These are phyloP conservation scores for Lyophyllum atratum DNA, from an alignment of 768 basidiomycete species.

Conservation along the genomic window DNA sequence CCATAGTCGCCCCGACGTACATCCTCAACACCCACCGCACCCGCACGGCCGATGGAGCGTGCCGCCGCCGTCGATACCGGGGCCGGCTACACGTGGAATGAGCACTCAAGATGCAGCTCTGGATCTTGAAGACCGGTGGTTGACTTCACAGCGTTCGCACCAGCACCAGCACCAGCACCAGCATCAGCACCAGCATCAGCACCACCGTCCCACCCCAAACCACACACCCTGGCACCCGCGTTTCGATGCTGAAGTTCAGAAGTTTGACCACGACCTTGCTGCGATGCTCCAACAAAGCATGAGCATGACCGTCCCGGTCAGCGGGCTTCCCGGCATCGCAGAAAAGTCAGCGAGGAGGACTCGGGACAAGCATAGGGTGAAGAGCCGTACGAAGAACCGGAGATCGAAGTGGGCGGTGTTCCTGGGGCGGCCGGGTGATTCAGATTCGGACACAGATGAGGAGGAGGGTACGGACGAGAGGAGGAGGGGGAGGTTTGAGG, in stretches of 20 bases:
- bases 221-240: background rate
- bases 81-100: background rate
- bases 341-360: background rate
- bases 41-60: background rate
- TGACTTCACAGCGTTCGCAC: background rate
- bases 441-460: background rate
- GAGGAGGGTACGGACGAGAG: background rate
- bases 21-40: too few relatives aligned
- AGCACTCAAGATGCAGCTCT: background rate
- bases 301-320: background rate
- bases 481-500: background rate
- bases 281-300: background rate
- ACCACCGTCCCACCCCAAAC: background rate
- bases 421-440: background rate
- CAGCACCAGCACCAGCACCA: background rate
- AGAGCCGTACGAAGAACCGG: background rate
- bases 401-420: background rate
- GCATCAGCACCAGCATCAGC: background rate
- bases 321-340: background rate
- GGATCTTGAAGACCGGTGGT: background rate
- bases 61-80: background rate
- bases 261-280: conserved; percentile 1
- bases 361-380: background rate
- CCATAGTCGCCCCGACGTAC: too few relatives aligned
- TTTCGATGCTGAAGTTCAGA: background rate